Base-by-base conservation (phyloP, 352 stramenopile genomes). In the Thraustochytrium sp. region DNA sequence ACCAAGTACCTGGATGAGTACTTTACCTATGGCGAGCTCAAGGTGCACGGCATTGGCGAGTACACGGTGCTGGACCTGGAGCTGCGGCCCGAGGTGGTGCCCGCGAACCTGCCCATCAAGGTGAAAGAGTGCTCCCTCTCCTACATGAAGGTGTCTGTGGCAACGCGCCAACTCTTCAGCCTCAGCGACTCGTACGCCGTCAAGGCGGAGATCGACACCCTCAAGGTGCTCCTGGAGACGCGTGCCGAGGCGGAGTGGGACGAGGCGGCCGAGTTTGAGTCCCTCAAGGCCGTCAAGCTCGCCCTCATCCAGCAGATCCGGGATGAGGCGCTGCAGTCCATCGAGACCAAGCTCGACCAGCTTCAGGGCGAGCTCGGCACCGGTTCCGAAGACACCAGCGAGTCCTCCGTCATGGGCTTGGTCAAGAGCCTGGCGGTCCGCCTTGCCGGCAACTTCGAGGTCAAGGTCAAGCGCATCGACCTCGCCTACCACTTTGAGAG, bases 201-300 rank as follows among this genome's bases (percentile, higher is more conserved):
- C 16, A 11, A 48, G 23, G 31, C n/a, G n/a, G n/a, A n/a, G n/a
- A n/a, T 73, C 13, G 31, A 82, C 8, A 54, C 16, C 8, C 23
- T 82, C 31, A 38, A 68, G 29, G 31, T 82, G 23, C 36, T 82
- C 34, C 23, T 82, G 21, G 74, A 82, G 29, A 51, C 46, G 34
- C 49, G 51, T 16, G 51, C 74, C 29, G 74, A 82, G 38, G 31
- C 18, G 21, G 53, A 82, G 40, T 82, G 74, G 74, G 51, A 82
- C 31, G 74, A 82, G 29, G 18, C 3, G 23, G 74, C 23, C n/a
- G 74, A 82, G 55, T 73, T 82, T 51, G 74, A 82, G 38, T 51
- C 74, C 2, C 61, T 82, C 21, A 82, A 82, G 55, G 74, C 49
- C n/a, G 54, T 26, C 34, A 82, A 82, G 36, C 74, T 82, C 26